Percentiles rank a stretch among this genome's conserved stretches.
phyloP scores from a whole-genome alignment of 768 basidiomycete species.

The Rhizopogon roseolus region DNA sequence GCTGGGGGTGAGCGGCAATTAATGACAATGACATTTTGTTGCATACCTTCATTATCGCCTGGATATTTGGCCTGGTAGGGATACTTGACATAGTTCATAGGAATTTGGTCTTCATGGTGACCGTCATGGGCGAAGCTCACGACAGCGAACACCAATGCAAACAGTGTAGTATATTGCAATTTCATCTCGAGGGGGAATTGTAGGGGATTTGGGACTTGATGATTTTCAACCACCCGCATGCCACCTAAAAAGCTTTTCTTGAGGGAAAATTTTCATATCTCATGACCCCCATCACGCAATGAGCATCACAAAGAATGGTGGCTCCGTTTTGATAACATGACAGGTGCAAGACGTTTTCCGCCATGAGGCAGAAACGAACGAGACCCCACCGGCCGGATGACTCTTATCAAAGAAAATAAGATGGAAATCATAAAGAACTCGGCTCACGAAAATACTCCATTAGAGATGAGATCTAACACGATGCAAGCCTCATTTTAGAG shows the following conservation, averaged over 20 bases:
- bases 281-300: constrained; percentile 14
- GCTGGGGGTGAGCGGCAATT: background rate
- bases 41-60: constrained; percentile 52
- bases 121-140: constrained; percentile 33
- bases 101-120: constrained; percentile 49
- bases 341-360: constrained; percentile 27
- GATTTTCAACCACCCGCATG: background rate
- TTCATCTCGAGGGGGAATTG: constrained; percentile 15
- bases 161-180: constrained; percentile 15
- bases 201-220: background rate
- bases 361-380: constrained; percentile 38
- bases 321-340: constrained; percentile 8
- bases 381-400: constrained; percentile 6
- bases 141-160: constrained; percentile 20
- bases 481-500: constrained; percentile 21
- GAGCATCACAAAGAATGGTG: constrained; percentile 11
- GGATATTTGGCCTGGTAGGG: constrained; percentile 60
- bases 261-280: constrained; percentile 20
- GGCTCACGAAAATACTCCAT: background rate
- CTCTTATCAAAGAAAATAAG: constrained; percentile 3
- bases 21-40: background rate
- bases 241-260: constrained; percentile 16
- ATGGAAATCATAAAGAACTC: constrained; percentile 6
- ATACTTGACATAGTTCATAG: constrained; percentile 62
- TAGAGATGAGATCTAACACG: constrained; percentile 20